Conservation (phyloP, 805 yeast species). For the Cyberlindnera xylosilytica region DNA sequence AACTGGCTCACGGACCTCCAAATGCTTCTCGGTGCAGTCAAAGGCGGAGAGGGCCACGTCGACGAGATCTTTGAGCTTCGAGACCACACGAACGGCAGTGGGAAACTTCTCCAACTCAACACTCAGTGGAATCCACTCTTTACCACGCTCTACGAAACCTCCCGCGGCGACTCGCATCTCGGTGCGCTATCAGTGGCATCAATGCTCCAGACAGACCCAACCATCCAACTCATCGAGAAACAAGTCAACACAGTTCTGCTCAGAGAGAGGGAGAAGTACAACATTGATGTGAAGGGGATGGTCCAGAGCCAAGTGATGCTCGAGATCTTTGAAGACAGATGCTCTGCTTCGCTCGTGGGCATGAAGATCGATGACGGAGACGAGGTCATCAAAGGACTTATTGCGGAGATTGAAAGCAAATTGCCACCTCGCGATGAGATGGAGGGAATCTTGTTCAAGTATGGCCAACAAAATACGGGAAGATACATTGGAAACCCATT, state of each 20-base stretch:
- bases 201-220: slow-evolving; percentile 2
- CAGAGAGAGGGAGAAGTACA: slow-evolving; percentile 8
- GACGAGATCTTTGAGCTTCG: neutral
- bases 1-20: neutral
- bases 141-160: neutral
- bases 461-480: slow-evolving; percentile 5
- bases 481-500: slow-evolving; percentile 9
- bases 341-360: slow-evolving; percentile 2
- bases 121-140: slow-evolving; percentile 1
- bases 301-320: slow-evolving; percentile 9
- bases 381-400: slow-evolving; percentile 1
- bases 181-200: slow-evolving; percentile 7
- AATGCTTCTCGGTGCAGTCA: slow-evolving; percentile 1
- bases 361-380: slow-evolving; percentile 6
- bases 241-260: slow-evolving; percentile 6
- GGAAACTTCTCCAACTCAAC: neutral
- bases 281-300: slow-evolving; percentile 5
- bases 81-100: neutral
- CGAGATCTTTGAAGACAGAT: slow-evolving; percentile 8
- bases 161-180: slow-evolving; percentile 3
- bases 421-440: slow-evolving; percentile 6
- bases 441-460: slow-evolving; percentile 9
- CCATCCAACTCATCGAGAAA: slow-evolving; percentile 1
- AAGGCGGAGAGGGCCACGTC: slow-evolving; percentile 1
- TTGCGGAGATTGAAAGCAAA: slow-evolving; percentile 8